Percentiles rank a stretch among this genome's conserved stretches.
phyloP scores from a whole-genome alignment of 805 yeast species.

The Yarrowia hollandica region DNA sequence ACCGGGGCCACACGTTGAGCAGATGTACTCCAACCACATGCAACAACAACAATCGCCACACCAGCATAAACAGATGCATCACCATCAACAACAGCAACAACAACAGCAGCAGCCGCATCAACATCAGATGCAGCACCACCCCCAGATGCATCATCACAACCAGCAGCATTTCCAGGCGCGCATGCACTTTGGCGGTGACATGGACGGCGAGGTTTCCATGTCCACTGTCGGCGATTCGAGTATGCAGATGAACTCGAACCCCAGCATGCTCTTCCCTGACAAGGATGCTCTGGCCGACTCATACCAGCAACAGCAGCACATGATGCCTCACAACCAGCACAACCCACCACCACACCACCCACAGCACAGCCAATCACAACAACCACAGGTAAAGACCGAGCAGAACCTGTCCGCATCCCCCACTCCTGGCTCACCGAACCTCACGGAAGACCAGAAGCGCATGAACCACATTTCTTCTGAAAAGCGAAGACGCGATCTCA shows the following conservation, averaged over 20 bases:
- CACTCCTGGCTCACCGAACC: constrained; percentile 25
- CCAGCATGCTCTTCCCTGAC: constrained; percentile 24
- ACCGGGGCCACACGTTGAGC: constrained; percentile 11
- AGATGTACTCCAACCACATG: constrained; percentile 11
- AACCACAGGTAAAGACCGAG: constrained; percentile 45
- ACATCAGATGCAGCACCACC: constrained; percentile 19
- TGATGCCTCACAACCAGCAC: constrained; percentile 1
- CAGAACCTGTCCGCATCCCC: constrained; percentile 19
- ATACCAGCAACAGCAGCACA: constrained; percentile 25
- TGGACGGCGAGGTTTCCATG: constrained; percentile 25
- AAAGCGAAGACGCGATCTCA: constrained; percentile 45
- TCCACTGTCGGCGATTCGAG: neutral
- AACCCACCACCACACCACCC: constrained; percentile 28
- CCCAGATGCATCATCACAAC: neutral
- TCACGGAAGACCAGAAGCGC: constrained; percentile 44
- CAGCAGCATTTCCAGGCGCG: constrained; percentile 12
- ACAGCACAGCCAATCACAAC: constrained; percentile 30
- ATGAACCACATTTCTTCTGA: constrained; percentile 45
- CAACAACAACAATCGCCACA: constrained; percentile 17
- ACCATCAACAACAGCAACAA: constrained; percentile 4
- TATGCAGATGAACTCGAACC: constrained; percentile 22
- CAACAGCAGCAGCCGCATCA: constrained; percentile 5
- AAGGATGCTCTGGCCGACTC: constrained; percentile 14
- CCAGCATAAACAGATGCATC: constrained; percentile 16
- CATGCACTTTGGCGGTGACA: constrained; percentile 15